Percentiles rank a stretch among this genome's conserved stretches.
These are phyloP conservation scores for Setaria italica DNA, from an alignment of 202 grass and related monocot species.

Conservation along the genomic window DNA sequence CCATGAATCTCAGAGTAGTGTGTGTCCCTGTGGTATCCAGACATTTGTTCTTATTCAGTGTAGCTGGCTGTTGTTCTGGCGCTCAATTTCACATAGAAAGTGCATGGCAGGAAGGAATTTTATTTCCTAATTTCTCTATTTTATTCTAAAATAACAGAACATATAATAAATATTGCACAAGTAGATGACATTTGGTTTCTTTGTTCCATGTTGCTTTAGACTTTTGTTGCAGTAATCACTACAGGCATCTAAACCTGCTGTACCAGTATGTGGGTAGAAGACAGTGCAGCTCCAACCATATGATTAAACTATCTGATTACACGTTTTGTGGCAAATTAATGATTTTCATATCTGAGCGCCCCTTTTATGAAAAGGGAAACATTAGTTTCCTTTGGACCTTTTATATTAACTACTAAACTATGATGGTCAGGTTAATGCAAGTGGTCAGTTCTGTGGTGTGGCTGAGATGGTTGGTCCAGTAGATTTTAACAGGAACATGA, in stretches of 20 bases:
- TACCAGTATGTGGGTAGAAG: background rate
- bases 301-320: conserved; percentile 1
- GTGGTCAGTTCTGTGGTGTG: conserved; percentile 92
- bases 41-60: conserved; percentile 16
- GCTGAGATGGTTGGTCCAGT: conserved; percentile 90
- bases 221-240: conserved; percentile 20
- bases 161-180: conserved; percentile 4
- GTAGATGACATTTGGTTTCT: conserved; percentile 5
- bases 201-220: conserved; percentile 20
- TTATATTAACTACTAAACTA: conserved; percentile 30
- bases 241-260: background rate
- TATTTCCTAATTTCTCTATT: conserved; percentile 32
- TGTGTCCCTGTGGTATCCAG: background rate
- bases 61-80: conserved; percentile 20
- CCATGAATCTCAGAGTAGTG: conserved; percentile 14
- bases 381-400: conserved; percentile 21
- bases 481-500: conserved; percentile 89
- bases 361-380: background rate
- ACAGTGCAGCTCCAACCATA: background rate
- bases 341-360: background rate
- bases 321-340: conserved; percentile 15
- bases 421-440: conserved; percentile 82
- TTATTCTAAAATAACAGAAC: conserved; percentile 8
- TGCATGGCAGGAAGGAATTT: background rate
- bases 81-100: conserved; percentile 11